A percentile compares a stretch with the other conserved stretches of the same genome.
Conservation (phyloP, 768 basidiomycete genomes). For the Tulasnella calospora region DNA sequence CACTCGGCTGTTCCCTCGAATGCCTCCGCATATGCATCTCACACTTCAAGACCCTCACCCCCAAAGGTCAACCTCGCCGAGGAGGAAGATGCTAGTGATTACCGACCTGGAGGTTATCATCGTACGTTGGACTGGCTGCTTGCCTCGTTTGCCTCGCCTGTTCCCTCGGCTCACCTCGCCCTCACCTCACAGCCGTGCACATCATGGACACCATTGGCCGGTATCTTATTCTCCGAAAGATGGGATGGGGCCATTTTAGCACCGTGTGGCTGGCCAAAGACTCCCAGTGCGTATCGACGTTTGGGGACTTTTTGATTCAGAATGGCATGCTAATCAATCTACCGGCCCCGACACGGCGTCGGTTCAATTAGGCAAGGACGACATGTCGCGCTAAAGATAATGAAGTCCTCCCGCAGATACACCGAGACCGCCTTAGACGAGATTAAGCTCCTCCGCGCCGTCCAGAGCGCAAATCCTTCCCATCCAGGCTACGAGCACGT, state of each 20-base stretch:
- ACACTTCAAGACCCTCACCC: slow-evolving; percentile 1
- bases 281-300: slow-evolving; percentile 38
- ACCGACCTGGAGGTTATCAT: slow-evolving; percentile 41
- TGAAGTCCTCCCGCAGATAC: slow-evolving; percentile 92
- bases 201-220: slow-evolving; percentile 81
- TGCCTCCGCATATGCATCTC: slow-evolving; percentile 1
- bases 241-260: slow-evolving; percentile 97
- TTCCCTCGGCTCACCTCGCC: neutral
- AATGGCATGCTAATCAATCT: slow-evolving; percentile 1
- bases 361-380: slow-evolving; percentile 49
- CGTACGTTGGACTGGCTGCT: slow-evolving; percentile 28
- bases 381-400: slow-evolving; percentile 89
- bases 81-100: slow-evolving; percentile 41
- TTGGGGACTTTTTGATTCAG: slow-evolving; percentile 17
- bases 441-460: slow-evolving; percentile 67
- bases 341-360: neutral
- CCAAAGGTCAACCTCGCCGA: slow-evolving; percentile 29
- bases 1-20: slow-evolving; percentile 2
- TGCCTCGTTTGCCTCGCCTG: slow-evolving; percentile 9
- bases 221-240: slow-evolving; percentile 82
- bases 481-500: slow-evolving; percentile 78
- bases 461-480: slow-evolving; percentile 48
- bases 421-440: slow-evolving; percentile 96
- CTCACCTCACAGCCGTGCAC: slow-evolving; percentile 46
- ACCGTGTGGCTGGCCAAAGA: slow-evolving; percentile 91